A percentile compares a stretch with the other conserved stretches of the same genome.
Evolutionary conservation across 1,139 yeast genomes (phyloP).

Genomic region (Yamadazyma epiphylla): DNA sequence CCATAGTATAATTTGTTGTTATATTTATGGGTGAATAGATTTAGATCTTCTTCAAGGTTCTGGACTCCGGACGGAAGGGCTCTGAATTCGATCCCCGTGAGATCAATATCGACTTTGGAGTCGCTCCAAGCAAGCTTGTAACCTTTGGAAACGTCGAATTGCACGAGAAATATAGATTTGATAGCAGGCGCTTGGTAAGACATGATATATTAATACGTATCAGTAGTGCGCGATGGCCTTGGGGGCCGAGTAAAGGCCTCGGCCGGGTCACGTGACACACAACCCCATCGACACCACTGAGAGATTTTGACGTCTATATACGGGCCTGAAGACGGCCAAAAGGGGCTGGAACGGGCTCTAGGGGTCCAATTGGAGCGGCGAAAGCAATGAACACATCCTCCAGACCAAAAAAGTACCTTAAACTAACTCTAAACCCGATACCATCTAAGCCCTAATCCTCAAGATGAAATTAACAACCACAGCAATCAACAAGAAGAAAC

Average conservation of each 20-base stretch:
- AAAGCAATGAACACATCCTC: constrained; percentile 1
- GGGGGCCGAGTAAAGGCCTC: too few species aligned
- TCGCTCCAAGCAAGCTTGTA: constrained; percentile 57
- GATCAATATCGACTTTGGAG: constrained; percentile 18
- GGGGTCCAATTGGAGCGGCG: too few species aligned
- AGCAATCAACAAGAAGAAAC: constrained; percentile 87
- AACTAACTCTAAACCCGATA: too few species aligned
- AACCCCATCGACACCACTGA: too few species aligned
- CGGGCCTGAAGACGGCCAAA: too few species aligned
- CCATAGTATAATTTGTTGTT: constrained; percentile 34
- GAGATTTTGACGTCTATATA: too few species aligned
- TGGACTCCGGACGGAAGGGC: constrained; percentile 86
- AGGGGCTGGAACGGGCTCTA: too few species aligned
- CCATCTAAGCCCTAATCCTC: constrained; percentile 65
- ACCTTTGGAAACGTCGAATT: constrained; percentile 63
- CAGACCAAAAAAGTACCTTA: too few species aligned
- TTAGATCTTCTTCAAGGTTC: constrained; percentile 47
- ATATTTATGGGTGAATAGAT: constrained; percentile 28
- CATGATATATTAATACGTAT: too few species aligned
- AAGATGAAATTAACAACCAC: constrained; percentile 87
- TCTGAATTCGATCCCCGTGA: constrained; percentile 60
- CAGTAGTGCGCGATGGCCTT: too few species aligned
- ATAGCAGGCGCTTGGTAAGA: not conserved
- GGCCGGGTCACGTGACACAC: too few species aligned
- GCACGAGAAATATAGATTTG: constrained; percentile 50